phyloP scores from a whole-genome alignment of 2,329 filamentous ascomycete species.

The Trichoderma sp. region DNA sequence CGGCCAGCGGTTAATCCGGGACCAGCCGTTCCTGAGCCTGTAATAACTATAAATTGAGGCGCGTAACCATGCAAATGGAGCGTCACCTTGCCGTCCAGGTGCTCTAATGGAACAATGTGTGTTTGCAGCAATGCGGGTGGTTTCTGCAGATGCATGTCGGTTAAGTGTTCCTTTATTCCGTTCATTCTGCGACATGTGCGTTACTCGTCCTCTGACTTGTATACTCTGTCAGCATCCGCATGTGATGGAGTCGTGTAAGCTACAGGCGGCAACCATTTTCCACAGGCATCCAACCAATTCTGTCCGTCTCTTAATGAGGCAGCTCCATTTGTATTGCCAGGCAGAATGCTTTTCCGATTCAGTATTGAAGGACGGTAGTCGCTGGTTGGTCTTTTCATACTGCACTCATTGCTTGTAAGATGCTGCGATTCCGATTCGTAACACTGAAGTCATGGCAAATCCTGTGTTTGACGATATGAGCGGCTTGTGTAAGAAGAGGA shows the following conservation, averaged over 20 bases:
- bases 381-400: no score
- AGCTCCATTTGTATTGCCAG: neutral
- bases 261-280: neutral
- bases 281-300: neutral
- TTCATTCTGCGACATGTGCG: neutral
- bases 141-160: neutral
- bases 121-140: neutral
- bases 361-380: neutral
- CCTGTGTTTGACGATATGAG: no score
- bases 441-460: no score
- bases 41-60: conserved; percentile 21
- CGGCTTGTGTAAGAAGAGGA: no score
- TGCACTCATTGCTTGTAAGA: no score
- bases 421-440: no score
- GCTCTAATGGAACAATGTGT: neutral
- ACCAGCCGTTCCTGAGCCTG: conserved; percentile 10
- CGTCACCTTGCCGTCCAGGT: neutral
- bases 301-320: neutral
- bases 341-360: neutral
- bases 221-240: no score
- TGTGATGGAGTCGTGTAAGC: no score
- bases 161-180: neutral
- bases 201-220: no score
- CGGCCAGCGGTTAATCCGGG: conserved; percentile 26
- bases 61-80: no score